These are phyloP conservation scores for Xylaria arbuscula DNA, from an alignment of 2,329 filamentous ascomycete genomes.

Conservation along the genomic window DNA sequence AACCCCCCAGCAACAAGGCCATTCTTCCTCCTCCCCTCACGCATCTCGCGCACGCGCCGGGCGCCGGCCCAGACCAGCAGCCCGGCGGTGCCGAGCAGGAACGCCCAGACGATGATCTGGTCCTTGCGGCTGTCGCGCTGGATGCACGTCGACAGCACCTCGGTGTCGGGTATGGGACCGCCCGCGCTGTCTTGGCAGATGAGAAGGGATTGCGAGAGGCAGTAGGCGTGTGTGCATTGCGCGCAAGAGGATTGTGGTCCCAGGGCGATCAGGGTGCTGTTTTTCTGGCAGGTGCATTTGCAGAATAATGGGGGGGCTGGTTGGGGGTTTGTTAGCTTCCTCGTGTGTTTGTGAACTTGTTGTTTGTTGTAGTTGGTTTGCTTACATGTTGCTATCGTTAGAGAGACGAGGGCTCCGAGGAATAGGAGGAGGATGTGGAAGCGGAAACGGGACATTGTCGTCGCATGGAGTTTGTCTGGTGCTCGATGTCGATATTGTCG, in stretches of 20 bases:
- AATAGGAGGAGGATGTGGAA: conserved; percentile 47
- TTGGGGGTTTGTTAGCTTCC: conserved; percentile 4
- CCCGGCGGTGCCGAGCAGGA: conserved; percentile 68
- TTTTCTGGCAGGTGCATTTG: conserved; percentile 77
- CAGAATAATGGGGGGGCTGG: conserved; percentile 73
- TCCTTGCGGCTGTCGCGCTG: conserved; percentile 75
- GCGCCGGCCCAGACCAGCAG: conserved; percentile 70
- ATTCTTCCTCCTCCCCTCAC: conserved; percentile 49
- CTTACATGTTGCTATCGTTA: conserved; percentile 56
- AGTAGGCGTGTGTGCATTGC: conserved; percentile 74
- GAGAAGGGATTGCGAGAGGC: conserved; percentile 67
- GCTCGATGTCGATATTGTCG: not conserved
- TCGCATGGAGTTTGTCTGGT: conserved; percentile 13
- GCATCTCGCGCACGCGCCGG: conserved; percentile 60
- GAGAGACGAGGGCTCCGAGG: conserved; percentile 47
- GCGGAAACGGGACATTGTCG: conserved; percentile 45
- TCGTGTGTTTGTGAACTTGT: not conserved
- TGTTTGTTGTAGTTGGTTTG: not conserved
- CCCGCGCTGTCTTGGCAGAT: conserved; percentile 67
- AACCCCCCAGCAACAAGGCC: not conserved
- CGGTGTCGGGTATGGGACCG: conserved; percentile 67
- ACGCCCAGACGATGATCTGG: conserved; percentile 73
- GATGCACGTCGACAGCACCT: conserved; percentile 72
- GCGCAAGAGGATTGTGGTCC: conserved; percentile 64
- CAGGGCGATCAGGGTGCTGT: conserved; percentile 74